Conservation (phyloP, 164 flowering plant genomes). For the Umbellularia californica region DNA sequence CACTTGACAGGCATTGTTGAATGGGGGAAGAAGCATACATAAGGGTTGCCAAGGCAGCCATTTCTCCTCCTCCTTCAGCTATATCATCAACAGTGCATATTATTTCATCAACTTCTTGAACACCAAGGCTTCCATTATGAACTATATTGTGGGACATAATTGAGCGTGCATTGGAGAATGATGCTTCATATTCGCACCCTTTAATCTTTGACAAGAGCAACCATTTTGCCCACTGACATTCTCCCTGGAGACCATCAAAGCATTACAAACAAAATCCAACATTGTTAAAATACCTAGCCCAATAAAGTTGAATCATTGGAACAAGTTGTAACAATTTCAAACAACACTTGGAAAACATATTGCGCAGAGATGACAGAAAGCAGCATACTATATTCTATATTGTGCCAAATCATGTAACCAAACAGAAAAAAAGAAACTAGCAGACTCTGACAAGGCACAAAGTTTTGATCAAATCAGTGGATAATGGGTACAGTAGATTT, state of each 20-base stretch:
- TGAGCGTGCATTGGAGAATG: constrained; percentile 82
- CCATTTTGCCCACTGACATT: constrained; percentile 91
- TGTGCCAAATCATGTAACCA: not conserved
- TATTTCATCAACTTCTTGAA: constrained; percentile 60
- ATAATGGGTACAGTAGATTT: not conserved
- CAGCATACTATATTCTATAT: not conserved
- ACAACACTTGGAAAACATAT: too few species aligned
- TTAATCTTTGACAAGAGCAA: constrained; percentile 67
- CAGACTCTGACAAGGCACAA: not conserved
- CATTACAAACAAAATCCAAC: constrained; percentile 7
- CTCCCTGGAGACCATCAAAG: constrained; percentile 51
- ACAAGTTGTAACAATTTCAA: not conserved
- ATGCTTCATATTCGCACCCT: constrained; percentile 88
- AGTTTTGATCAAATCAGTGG: not conserved
- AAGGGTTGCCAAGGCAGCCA: constrained; percentile 94
- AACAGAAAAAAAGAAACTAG: too few species aligned
- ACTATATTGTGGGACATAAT: constrained; percentile 45
- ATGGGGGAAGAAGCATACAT: constrained; percentile 85
- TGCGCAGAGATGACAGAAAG: not conserved
- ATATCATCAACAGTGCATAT: constrained; percentile 88
- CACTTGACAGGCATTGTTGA: constrained; percentile 75
- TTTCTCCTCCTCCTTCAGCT: constrained; percentile 95
- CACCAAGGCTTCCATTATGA: constrained; percentile 38
- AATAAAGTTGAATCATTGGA: not conserved
- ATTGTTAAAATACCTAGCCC: not conserved